Conservation (phyloP, 78 protist genomes). For the Planoprotostelium fungivorum region DNA sequence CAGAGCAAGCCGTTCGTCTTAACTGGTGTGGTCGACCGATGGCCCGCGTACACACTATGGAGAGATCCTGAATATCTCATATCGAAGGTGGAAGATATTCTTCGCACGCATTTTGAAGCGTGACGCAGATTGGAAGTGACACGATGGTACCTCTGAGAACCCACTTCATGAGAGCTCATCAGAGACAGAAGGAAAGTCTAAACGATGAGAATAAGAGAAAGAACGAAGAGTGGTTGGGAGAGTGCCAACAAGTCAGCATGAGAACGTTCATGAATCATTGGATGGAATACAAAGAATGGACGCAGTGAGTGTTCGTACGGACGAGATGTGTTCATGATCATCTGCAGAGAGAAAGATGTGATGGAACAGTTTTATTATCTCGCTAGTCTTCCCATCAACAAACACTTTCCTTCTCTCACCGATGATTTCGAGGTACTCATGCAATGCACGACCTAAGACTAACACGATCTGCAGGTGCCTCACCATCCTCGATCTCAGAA, state of each 20-base stretch:
- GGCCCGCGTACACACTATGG: slow-evolving; percentile 30
- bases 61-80: not conserved
- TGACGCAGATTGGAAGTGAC: not conserved
- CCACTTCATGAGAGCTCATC: not conserved
- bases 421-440: slow-evolving; percentile 4
- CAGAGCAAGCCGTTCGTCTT: slow-evolving; percentile 32
- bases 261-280: not conserved
- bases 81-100: not conserved
- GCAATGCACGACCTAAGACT: not conserved
- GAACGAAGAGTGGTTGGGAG: slow-evolving; percentile 60
- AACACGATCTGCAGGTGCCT: slow-evolving; percentile 9
- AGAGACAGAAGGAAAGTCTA: slow-evolving; percentile 16
- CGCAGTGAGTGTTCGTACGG: not conserved
- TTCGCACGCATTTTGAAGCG: not conserved
- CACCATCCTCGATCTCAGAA: slow-evolving; percentile 26
- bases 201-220: slow-evolving; percentile 13
- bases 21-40: slow-evolving; percentile 19
- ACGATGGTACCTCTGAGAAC: not conserved
- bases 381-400: slow-evolving; percentile 49
- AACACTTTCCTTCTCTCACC: slow-evolving; percentile 24
- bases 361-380: slow-evolving; percentile 21
- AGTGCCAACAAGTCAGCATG: slow-evolving; percentile 13
- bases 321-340: not conserved
- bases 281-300: not conserved
- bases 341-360: not conserved